Evolutionary conservation across 495 filamentous ascomycete species (phyloP), one percentile per base, ranked within the genome.

Genomic region (Podospora comata): DNA sequence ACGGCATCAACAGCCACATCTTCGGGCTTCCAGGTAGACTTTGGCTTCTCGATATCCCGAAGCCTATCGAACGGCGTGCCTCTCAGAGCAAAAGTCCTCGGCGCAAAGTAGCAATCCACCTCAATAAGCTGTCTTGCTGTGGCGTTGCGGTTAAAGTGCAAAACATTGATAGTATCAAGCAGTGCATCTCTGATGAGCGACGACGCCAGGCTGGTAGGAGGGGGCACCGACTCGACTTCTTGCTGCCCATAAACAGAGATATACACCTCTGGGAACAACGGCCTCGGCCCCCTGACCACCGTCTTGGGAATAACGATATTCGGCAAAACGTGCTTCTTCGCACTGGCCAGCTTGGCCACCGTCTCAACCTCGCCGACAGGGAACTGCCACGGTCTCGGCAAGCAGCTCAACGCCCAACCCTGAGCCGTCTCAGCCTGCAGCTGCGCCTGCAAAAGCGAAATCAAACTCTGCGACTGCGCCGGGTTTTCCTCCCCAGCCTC

Each of bases 1-100:
- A 98, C 92, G 18, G 94, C 94, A 79, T 99, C 95, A 15, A 99
- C 92, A 15, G 92, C 92, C 58, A 98, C 91, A 80, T 99, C 95
- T 81, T 99, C 96, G 0, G 95, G 93, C 78, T 99, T 99, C 96
- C 96, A 99, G 0, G 91, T 91, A 4, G 90, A 88, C 62, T 86
- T 86, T 34, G 88, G 90, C 1, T 80, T 81, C 34, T 89, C 85
- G 15, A 92, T 80, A 62, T 98, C 93, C 16, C 90, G 86, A 57
- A 99, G 84, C 66, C 89, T 88, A 76, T 98, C 96, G 72, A 96
- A 97, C 0, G 91, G 90, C 3, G 92, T 97, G 3, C 92, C 93
- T 64, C 96, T 88, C 77, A 95, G 94, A 67, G 97, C 89, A 76
- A 99, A 99, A 3, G 90, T 97, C 60, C 89, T 84, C 5, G 89